Conservation (phyloP, 140 eudicot species). For the Senecio squalidus region DNA sequence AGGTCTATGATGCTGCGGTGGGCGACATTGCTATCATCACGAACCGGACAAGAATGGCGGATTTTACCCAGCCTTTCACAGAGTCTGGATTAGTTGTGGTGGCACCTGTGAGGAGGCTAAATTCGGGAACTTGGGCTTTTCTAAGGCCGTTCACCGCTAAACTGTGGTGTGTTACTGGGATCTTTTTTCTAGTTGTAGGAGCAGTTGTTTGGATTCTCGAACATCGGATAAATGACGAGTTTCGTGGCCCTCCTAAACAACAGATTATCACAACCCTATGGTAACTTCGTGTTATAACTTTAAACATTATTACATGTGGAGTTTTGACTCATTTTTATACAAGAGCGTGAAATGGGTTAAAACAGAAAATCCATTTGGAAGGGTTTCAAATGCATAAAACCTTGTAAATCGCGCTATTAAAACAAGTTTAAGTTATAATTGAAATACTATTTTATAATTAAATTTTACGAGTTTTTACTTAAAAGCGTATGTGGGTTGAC, state of each 20-base stretch:
- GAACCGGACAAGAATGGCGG: constrained; percentile 61
- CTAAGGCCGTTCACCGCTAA: constrained; percentile 51
- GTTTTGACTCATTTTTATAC: too few relatives aligned
- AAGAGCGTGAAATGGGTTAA: too few relatives aligned
- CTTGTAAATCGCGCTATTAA: too few relatives aligned
- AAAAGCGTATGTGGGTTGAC: too few relatives aligned
- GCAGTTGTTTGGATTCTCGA: constrained; percentile 77
- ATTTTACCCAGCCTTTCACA: constrained; percentile 78
- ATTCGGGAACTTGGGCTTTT: constrained; percentile 74
- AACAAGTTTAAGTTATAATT: too few relatives aligned
- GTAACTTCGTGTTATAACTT: constrained; percentile 24
- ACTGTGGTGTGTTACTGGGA: constrained; percentile 65
- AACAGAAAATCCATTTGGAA: too few relatives aligned
- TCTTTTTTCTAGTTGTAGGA: constrained; percentile 55
- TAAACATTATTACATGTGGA: too few relatives aligned
- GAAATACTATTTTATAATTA: too few relatives aligned
- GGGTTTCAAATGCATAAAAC: too few relatives aligned
- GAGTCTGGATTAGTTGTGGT: constrained; percentile 91
- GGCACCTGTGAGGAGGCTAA: constrained; percentile 54
- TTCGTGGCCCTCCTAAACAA: constrained; percentile 77
- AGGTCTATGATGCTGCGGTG: constrained; percentile 77
- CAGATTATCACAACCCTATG: constrained; percentile 66
- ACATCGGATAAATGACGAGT: constrained; percentile 75
- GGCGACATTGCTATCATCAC: constrained; percentile 82
- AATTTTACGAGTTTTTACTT: too few relatives aligned